phyloP scores from a whole-genome alignment of 495 filamentous ascomycete genomes.

The Penicillium canariense region DNA sequence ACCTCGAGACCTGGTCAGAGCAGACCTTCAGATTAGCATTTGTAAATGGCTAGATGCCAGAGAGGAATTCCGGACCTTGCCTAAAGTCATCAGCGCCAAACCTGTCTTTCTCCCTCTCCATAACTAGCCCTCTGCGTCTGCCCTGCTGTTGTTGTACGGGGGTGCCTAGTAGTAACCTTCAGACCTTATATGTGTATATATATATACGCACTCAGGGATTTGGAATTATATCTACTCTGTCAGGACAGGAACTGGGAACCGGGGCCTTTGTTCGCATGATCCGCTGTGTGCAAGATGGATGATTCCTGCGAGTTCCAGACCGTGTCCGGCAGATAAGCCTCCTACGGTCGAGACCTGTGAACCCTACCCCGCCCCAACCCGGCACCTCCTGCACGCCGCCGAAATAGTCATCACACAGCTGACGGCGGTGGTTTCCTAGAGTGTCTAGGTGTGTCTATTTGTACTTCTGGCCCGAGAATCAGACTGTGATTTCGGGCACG shows the following conservation, averaged over 20 bases:
- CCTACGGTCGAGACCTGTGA: slow-evolving; percentile 1
- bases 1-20: slow-evolving; percentile 21
- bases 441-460: slow-evolving; percentile 1
- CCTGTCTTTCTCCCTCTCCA: slow-evolving; percentile 13
- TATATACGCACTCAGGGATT: not conserved
- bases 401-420: slow-evolving; percentile 12
- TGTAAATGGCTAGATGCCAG: not conserved
- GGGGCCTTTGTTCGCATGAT: not conserved
- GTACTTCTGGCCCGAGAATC: not conserved
- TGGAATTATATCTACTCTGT: not conserved
- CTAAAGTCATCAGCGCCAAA: slow-evolving; percentile 14
- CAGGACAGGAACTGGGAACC: not conserved
- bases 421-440: not conserved
- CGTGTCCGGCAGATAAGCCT: slow-evolving; percentile 1
- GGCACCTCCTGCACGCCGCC: slow-evolving; percentile 11
- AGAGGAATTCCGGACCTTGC: slow-evolving; percentile 1
- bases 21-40: not conserved
- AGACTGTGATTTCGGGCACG: not conserved
- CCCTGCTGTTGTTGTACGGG: not conserved
- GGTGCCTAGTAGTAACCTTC: not conserved
- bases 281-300: not conserved
- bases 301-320: slow-evolving; percentile 3
- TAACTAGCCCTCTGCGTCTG: not conserved
- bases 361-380: slow-evolving; percentile 12
- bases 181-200: not conserved